Evolutionary conservation across 1,284 basidiomycete species (phyloP), one percentile per base, ranked within the genome.

Genomic region (Cryptococcus sp.): DNA sequence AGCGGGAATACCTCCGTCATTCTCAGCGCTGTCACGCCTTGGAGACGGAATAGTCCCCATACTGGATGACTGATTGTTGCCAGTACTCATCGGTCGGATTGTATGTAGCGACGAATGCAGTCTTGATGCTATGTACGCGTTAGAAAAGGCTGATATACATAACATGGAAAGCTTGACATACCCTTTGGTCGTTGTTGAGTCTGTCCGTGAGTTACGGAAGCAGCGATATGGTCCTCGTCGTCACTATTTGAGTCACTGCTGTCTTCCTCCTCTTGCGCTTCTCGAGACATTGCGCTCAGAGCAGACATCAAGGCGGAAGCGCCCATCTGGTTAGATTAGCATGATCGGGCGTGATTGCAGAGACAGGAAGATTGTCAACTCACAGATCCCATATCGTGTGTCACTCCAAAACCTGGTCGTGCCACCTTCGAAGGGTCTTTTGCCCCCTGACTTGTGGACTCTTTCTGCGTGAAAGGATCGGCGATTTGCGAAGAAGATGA

Each of bases 231-330:
- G 57, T 51, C 33, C 13, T 31, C 35, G 36, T 63, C 64, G 23
- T 57, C 62, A 37, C 62, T 61, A 38, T 37, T 36, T n/a, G 60
- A 58, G 36, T 58, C 50, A 33, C 30, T 45, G 30, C 53, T 57
- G 4, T 41, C 55, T 23, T 63, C 65, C 30, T 68, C 67, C 7
- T 63, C 65, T 30, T 68, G 66, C 7, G 45, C 62, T 8, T 76
- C 71, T 66, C 66, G 68, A 3, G 73, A 71, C 11, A 76, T 33
- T 1, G 73, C 70, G 8, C 70, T 70, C 33, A 76, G 58, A 3
- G 73, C 73, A 1, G 73, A 74, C 32, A 76, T 60, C 33, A 76
- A 64, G n/a, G 73, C 72, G 4, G 73, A 74, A 13, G 72, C 68
- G 13, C 73, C 73, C 66, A 71, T 70, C 14, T 67, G 38, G 38